A percentile compares a stretch with the other conserved stretches of the same genome.
Conservation (phyloP, 352 stramenopile genomes). For the Phytophthora pistaciae region DNA sequence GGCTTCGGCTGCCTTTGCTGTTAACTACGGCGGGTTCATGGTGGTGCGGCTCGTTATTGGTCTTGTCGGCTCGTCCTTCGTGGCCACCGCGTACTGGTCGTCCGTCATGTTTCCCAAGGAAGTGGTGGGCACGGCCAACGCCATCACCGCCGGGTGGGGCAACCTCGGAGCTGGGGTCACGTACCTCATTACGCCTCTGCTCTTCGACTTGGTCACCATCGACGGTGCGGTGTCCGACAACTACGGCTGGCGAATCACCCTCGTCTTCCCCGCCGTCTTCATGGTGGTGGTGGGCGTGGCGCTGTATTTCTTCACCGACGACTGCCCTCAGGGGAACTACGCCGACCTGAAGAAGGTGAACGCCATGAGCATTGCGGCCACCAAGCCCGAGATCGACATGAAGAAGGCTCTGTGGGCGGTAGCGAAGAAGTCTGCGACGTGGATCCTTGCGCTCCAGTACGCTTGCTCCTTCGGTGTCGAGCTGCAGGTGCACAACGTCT, state of each 20-base stretch:
- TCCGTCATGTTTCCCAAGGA: slow-evolving; percentile 33
- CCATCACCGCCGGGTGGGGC: slow-evolving; percentile 90
- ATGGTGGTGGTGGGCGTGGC: slow-evolving; percentile 76
- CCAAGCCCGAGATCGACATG: slow-evolving; percentile 36
- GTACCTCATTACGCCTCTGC: slow-evolving; percentile 84
- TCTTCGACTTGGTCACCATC: slow-evolving; percentile 89
- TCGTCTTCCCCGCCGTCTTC: slow-evolving; percentile 89
- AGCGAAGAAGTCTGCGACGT: slow-evolving; percentile 63
- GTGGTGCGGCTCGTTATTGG: slow-evolving; percentile 93
- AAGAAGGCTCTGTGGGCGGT: slow-evolving; percentile 43
- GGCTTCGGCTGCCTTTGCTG: slow-evolving; percentile 80
- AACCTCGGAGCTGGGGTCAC: slow-evolving; percentile 92
- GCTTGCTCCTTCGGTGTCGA: slow-evolving; percentile 94
- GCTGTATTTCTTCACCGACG: slow-evolving; percentile 31
- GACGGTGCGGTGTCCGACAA: slow-evolving; percentile 44
- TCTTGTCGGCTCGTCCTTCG: slow-evolving; percentile 89
- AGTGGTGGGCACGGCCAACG: slow-evolving; percentile 31
- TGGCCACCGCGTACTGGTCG: slow-evolving; percentile 30
- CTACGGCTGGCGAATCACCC: slow-evolving; percentile 51
- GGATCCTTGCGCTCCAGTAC: slow-evolving; percentile 94
- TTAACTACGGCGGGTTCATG: slow-evolving; percentile 61
- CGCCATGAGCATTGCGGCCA: slow-evolving; percentile 16
- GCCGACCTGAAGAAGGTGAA: slow-evolving; percentile 54
- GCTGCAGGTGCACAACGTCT: slow-evolving; percentile 94
- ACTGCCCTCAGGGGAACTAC: slow-evolving; percentile 52